Evolutionary conservation across 148 eudicot species (phyloP), one percentile per base, ranked within the genome.

Genomic region (Dianthus caryophyllus): DNA sequence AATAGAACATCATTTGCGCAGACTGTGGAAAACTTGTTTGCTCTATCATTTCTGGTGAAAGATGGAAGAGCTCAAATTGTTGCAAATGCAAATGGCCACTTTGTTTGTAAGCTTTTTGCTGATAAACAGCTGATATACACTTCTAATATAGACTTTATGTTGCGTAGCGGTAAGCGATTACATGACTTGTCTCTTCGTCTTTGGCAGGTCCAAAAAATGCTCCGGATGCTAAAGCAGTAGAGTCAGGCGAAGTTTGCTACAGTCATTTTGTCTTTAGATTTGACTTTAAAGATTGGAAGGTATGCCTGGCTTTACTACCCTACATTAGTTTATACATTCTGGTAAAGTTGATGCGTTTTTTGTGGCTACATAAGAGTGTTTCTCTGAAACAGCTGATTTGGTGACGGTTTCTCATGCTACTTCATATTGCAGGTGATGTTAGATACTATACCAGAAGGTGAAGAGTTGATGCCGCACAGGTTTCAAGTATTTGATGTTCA

Each of bases 261-360:
- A 51, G 76, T 61, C 97, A 94, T 71, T 94, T 94, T 47, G 82
- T 84, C 70, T 88, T 94, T 79, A 84, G 97, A 85, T 86, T 79
- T 74, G 97, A 94, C 75, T 94, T 74, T 65, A 79, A 53, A 64
- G 99, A 94, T 58, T 94, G 97, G 97, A 83, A 91, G 97, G 97
- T 91, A 78, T 17, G 49, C 33, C 9, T 43, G 29, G 22, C 27
- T 21, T 36, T 70, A 16, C 53, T 22, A 5, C 2, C 21, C 24
- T 9, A 14, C 1, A 36, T 20, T 33, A 16, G 22, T 50, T 33
- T 33, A 33, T 33, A 33, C 38, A 33, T 7, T 33, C 38, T 7
- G 38, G 10, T 1, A 10, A 25, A 2, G 5, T 55, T 13, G 33
- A 12, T 12, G 17, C 22, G 24, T 11, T 26, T 26, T 26, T 10